Conservation (phyloP, 2,329 filamentous ascomycete genomes). For the Clarireedia sp. region DNA sequence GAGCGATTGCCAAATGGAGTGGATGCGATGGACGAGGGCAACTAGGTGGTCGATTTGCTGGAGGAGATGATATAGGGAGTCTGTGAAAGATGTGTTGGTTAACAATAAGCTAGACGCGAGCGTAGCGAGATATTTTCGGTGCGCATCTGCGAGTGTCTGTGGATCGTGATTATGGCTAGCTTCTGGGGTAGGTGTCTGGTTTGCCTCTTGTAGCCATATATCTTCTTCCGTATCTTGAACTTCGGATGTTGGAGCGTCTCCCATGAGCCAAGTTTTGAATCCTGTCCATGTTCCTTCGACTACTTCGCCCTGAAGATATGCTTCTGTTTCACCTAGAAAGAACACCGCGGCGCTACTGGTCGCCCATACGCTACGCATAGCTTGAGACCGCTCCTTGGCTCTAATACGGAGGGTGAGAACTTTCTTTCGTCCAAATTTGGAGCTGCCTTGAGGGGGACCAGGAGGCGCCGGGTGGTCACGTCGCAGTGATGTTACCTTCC, state of each 20-base stretch:
- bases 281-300: constrained; percentile 73
- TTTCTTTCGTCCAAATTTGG: constrained; percentile 49
- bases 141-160: constrained; percentile 73
- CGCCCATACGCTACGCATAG: constrained; percentile 81
- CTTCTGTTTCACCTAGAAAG: constrained; percentile 78
- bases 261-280: constrained; percentile 66
- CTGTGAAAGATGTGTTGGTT: constrained; percentile 54
- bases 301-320: constrained; percentile 85
- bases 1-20: constrained; percentile 66
- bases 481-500: constrained; percentile 75
- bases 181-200: constrained; percentile 18
- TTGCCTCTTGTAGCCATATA: constrained; percentile 34
- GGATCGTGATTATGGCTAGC: constrained; percentile 56
- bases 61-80: constrained; percentile 57
- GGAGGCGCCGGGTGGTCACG: constrained; percentile 69
- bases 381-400: constrained; percentile 52
- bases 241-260: constrained; percentile 13
- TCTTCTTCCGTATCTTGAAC: constrained; percentile 30
- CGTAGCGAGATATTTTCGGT: constrained; percentile 65
- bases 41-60: constrained; percentile 74
- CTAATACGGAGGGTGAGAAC: constrained; percentile 56
- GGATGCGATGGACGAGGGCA: constrained; percentile 66
- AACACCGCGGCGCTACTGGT: constrained; percentile 82
- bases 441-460: constrained; percentile 54
- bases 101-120: constrained; percentile 61